Base-by-base conservation (phyloP, 768 basidiomycete species). In the Panellus pusillus region DNA sequence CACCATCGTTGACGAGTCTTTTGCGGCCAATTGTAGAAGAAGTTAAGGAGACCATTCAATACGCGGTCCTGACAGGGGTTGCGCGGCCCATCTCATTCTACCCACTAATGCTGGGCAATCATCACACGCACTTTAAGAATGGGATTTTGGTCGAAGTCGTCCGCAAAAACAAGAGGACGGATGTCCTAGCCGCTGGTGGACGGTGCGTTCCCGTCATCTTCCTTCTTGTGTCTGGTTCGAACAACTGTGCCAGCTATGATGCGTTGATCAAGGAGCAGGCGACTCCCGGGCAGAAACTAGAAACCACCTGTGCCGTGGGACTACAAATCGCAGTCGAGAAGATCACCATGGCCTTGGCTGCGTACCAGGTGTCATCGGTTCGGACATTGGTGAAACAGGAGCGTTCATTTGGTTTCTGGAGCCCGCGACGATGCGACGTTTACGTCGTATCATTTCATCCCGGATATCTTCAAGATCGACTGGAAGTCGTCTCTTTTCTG, bases 341-440 rank as follows among this genome's bases (percentile, higher is more conserved):
- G 72, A 89, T 93, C 55, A 82, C 86, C 0, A 71, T 77, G 1
- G 78, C 82, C 11, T 74, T 93, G 1, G 89, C 87, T 0, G 73
- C 82, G 1, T 88, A 81, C 64, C 90, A 93, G 63, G 81, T 77
- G 37, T 79, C 79, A 9, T 84, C 86, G 1, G 79, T 90, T 35
- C 84, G 83, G 65, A 78, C 79, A 3, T 74, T 91, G 6, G 73
- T 91, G 47, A 91, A 87, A 66, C 89, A 91, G 63, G 82, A 85
- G 55, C 81, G 83, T 11, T 91, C 92, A 0, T 93, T 91, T 56
- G 91, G 92, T 0, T 89, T 83, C 64, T 93, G 89, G 90, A 89
- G 89, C 67, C 91, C 91, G n/a, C 79, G 91, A 14, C 77, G 90
- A 36, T 93, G 92, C 60, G 91, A 93, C 58, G 91, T 93, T 11